Percentiles rank a stretch among this genome's conserved stretches.
These are phyloP conservation scores for Exserohilum turcica DNA, from an alignment of 2,329 filamentous ascomycete species.

Conservation along the genomic window DNA sequence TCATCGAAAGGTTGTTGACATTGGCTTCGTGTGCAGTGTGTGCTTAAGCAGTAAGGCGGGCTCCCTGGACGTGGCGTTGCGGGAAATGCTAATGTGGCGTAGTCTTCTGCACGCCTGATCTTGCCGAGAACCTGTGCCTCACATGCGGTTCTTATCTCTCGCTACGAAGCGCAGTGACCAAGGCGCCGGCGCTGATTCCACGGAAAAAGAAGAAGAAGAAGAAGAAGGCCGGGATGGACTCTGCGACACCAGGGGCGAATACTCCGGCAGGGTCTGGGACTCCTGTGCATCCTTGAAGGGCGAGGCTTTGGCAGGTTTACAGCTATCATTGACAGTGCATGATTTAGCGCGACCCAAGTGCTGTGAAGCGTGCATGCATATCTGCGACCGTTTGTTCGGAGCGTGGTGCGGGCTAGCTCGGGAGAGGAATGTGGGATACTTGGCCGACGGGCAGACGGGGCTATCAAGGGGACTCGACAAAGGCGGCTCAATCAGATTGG, in stretches of 20 bases:
- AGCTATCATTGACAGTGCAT: neutral
- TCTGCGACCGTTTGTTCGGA: slow-evolving; percentile 6
- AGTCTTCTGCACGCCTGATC: slow-evolving; percentile 47
- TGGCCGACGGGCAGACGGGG: neutral
- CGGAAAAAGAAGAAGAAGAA: slow-evolving; percentile 51
- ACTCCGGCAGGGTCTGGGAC: slow-evolving; percentile 42
- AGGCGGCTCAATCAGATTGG: neutral
- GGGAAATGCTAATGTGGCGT: slow-evolving; percentile 8
- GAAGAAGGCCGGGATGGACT: slow-evolving; percentile 41
- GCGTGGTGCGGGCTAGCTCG: slow-evolving; percentile 6
- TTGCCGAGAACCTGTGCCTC: slow-evolving; percentile 44
- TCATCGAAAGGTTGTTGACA: slow-evolving; percentile 86
- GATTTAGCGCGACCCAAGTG: neutral
- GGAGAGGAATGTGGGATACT: slow-evolving; percentile 7
- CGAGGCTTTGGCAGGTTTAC: neutral
- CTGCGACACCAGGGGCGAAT: slow-evolving; percentile 41
- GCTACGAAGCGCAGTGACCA: slow-evolving; percentile 39
- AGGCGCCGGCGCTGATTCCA: slow-evolving; percentile 44
- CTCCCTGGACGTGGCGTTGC: slow-evolving; percentile 8
- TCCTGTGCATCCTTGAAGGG: slow-evolving; percentile 38
- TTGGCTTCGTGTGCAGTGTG: slow-evolving; percentile 94
- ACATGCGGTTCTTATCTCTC: slow-evolving; percentile 49
- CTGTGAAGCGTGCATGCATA: slow-evolving; percentile 11
- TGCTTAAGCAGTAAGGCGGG: slow-evolving; percentile 74
- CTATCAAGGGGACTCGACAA: neutral